Evolutionary conservation across 208 protist genomes (phyloP).

Genomic region (Acanthamoeba royreba): DNA sequence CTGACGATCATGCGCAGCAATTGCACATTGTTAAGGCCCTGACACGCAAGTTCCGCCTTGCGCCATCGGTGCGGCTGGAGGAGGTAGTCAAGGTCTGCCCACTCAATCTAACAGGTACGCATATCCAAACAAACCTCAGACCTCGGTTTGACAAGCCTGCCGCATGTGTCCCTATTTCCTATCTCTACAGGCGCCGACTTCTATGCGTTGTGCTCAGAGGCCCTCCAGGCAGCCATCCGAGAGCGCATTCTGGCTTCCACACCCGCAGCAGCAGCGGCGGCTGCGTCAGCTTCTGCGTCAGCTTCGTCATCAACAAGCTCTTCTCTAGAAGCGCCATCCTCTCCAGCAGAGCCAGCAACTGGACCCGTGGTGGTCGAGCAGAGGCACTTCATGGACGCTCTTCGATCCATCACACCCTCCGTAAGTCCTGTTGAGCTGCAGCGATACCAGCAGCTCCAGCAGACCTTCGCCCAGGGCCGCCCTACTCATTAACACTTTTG

Average conservation of each 20-base stretch:
- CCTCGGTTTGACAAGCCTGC: too few species aligned
- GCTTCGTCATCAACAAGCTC: background rate
- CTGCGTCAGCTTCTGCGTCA: conserved; percentile 11
- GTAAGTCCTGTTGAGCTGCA: conserved; percentile 38
- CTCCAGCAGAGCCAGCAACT: background rate
- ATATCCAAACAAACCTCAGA: too few species aligned
- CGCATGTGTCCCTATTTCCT: too few species aligned
- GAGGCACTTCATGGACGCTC: conserved; percentile 68
- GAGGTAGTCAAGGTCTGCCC: conserved; percentile 56
- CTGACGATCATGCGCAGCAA: conserved; percentile 54
- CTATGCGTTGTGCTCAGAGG: conserved; percentile 71
- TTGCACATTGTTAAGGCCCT: conserved; percentile 67
- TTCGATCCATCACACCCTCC: conserved; percentile 64
- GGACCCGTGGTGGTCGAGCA: conserved; percentile 62
- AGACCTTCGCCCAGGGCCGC: background rate
- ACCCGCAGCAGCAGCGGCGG: background rate
- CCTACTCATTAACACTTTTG: background rate
- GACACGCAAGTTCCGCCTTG: conserved; percentile 72
- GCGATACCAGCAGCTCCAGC: background rate
- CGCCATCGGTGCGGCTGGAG: conserved; percentile 42
- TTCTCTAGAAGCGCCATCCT: background rate
- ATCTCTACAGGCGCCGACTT: conserved; percentile 75
- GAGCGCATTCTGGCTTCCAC: conserved; percentile 47
- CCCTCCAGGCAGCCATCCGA: conserved; percentile 62
- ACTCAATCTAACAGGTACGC: conserved; percentile 44